Evolutionary conservation across 495 filamentous ascomycete species (phyloP).

Genomic region (Stereocaulon alpinum): DNA sequence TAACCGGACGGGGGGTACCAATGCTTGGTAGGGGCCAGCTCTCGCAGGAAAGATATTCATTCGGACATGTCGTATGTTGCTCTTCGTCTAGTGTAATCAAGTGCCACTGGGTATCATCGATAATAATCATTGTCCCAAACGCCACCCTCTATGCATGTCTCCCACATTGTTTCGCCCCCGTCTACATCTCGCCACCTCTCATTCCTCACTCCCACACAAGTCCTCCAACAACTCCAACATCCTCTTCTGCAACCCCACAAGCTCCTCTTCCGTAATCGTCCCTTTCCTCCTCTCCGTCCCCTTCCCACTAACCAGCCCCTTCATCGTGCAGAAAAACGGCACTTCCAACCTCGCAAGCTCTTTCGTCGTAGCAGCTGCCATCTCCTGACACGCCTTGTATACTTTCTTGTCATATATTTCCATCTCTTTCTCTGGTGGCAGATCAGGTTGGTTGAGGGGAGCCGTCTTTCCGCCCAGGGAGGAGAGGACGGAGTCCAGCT

Average conservation of each 20-base stretch:
- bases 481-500: slow-evolving; percentile 40
- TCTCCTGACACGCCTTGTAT: slow-evolving; percentile 42
- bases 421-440: slow-evolving; percentile 42
- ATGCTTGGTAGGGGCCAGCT: too few species aligned
- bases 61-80: too few species aligned
- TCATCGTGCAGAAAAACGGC: slow-evolving; percentile 52
- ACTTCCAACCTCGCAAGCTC: slow-evolving; percentile 50
- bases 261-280: slow-evolving; percentile 35
- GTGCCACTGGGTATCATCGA: slow-evolving; percentile 7
- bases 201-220: slow-evolving; percentile 38
- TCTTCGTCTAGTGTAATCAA: neutral
- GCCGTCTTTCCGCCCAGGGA: slow-evolving; percentile 1
- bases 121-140: neutral
- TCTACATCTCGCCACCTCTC: neutral
- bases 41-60: neutral
- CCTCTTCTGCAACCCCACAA: slow-evolving; percentile 43
- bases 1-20: too few species aligned
- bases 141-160: neutral
- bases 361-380: slow-evolving; percentile 45
- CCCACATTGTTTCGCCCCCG: neutral
- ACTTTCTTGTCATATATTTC: slow-evolving; percentile 44
- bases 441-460: neutral
- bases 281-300: slow-evolving; percentile 7
- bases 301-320: slow-evolving; percentile 24
- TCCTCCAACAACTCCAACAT: slow-evolving; percentile 56